Evolutionary conservation across 345 rosid species (phyloP), one percentile per base, ranked within the genome.

Genomic region (Cardamine chenopodiifolia): DNA sequence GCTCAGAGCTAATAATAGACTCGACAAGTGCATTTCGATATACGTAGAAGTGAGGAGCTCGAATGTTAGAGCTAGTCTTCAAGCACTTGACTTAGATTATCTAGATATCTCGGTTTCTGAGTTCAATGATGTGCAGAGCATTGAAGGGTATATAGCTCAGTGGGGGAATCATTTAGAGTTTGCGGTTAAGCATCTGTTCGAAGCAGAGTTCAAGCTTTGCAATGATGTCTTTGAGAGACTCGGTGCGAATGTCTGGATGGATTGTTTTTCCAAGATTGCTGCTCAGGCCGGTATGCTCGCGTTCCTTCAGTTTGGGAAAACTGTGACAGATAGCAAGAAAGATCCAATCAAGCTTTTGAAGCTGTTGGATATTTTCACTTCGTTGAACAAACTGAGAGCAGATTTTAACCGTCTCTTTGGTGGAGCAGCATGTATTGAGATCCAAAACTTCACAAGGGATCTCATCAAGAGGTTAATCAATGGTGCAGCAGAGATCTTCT

Each of bases 151-250:
- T 69, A 88, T 96, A 37, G 88, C 86, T 8, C 92, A 88, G 66
- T 96, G 99, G 99, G 98, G 98, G 25, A 90, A 76, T 70, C 98
- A 96, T 90, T 83, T 96, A 80, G 99, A 92, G 86, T 96, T 96
- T 84, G 99, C 99, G 0, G 99, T 96, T 58, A 96, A 96, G 82
- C 97, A 92, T 84, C 79, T 96, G 80, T 89, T 96, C 40, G 99
- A 96, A 82, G 99, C 94, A 1, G 99, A 96, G 78, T 92, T 85
- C 80, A 89, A 87, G 78, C 93, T 96, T 62, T 92, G 99, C 57
- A 90, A 83, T 35, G 98, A 96, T 76, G 98, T 96, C 28, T 96
- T 96, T 76, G 99, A 96, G 84, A 87, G 89, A 79, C 66, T 88
- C 22, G 97, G 98, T 22, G 34, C 71, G 67, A 96, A 92, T 78